Conservation (phyloP, 1,284 basidiomycete genomes). For the Hypsizygus ulmarius region DNA sequence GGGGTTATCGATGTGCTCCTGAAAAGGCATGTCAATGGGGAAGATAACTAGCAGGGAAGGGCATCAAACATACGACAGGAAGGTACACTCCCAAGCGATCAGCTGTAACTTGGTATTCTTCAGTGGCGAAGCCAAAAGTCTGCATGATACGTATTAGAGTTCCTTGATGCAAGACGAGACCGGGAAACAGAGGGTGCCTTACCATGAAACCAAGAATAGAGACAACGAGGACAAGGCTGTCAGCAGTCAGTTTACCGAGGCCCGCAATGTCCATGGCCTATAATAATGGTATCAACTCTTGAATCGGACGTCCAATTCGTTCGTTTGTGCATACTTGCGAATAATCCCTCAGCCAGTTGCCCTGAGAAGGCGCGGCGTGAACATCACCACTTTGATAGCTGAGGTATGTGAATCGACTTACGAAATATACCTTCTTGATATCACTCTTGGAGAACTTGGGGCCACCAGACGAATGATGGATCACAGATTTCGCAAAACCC, state of each 20-base stretch:
- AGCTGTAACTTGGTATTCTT: slow-evolving; percentile 79
- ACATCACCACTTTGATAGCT: background rate
- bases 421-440: slow-evolving; percentile 65
- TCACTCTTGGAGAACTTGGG: slow-evolving; percentile 60
- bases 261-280: slow-evolving; percentile 81
- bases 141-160: slow-evolving; percentile 19
- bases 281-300: slow-evolving; percentile 8
- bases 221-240: slow-evolving; percentile 72
- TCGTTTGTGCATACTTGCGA: slow-evolving; percentile 42
- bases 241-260: slow-evolving; percentile 55
- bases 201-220: slow-evolving; percentile 73
- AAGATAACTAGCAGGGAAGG: slow-evolving; percentile 15
- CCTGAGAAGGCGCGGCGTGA: slow-evolving; percentile 31
- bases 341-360: slow-evolving; percentile 65
- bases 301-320: background rate
- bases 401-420: slow-evolving; percentile 28
- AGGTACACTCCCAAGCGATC: slow-evolving; percentile 84
- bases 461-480: slow-evolving; percentile 45
- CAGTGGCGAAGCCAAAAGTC: slow-evolving; percentile 70
- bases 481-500: slow-evolving; percentile 46
- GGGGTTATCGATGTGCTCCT: slow-evolving; percentile 80
- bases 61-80: slow-evolving; percentile 48
- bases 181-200: slow-evolving; percentile 18
- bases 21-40: background rate
- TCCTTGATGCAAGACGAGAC: background rate